phyloP scores from a whole-genome alignment of 2,329 filamentous ascomycete species.

The Zasmidium angulare region DNA sequence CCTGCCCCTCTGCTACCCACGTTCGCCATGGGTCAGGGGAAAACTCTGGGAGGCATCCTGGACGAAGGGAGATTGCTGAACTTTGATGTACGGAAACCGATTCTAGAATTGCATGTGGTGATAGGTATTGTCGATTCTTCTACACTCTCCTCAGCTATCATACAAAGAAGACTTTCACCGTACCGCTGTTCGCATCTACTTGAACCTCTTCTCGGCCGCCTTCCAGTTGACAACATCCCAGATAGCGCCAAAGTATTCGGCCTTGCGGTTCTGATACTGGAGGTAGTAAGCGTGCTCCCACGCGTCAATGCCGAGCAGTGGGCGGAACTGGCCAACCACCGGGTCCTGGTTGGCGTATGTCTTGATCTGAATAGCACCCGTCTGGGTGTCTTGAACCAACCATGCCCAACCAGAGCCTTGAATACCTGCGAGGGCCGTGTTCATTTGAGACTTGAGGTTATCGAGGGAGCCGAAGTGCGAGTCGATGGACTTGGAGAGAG shows the following conservation, averaged over 20 bases:
- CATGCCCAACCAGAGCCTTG: conserved; percentile 74
- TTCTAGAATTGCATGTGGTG: too few species aligned
- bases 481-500: conserved; percentile 59
- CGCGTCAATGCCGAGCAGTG: conserved; percentile 85
- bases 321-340: conserved; percentile 77
- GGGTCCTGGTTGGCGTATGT: conserved; percentile 88
- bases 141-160: not conserved
- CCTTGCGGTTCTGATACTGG: conserved; percentile 96
- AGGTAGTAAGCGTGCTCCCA: conserved; percentile 98
- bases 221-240: conserved; percentile 98
- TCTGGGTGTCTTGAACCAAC: conserved; percentile 69
- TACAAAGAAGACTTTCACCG: not conserved
- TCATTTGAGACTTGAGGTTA: conserved; percentile 63
- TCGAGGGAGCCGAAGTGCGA: conserved; percentile 59
- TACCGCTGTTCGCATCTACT: conserved; percentile 25
- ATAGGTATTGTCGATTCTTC: not conserved
- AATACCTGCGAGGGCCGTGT: conserved; percentile 62
- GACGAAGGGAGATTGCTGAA: not conserved
- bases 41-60: not conserved
- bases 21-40: not conserved
- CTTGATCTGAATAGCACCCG: conserved; percentile 66
- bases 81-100: not conserved
- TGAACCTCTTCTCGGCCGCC: conserved; percentile 57
- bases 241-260: conserved; percentile 88
- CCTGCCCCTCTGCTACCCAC: not conserved